phyloP scores from a whole-genome alignment of 805 yeast genomes.

The Myxozyma vanderwaltii region DNA sequence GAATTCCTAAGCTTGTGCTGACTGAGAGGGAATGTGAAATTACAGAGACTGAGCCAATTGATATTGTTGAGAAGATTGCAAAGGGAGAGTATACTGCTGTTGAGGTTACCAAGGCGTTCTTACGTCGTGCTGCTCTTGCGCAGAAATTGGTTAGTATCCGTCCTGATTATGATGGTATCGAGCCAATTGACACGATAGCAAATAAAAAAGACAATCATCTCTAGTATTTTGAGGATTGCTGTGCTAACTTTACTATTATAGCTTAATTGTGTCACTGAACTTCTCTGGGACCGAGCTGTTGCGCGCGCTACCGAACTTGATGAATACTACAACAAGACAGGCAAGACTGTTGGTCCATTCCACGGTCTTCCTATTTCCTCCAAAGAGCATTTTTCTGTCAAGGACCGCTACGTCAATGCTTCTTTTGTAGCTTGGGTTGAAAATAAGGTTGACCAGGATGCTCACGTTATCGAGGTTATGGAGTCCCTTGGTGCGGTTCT shows the following conservation, averaged over 20 bases:
- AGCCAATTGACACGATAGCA: neutral
- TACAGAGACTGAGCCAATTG: conserved; percentile 47
- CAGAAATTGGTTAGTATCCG: conserved; percentile 48
- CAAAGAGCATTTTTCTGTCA: conserved; percentile 63
- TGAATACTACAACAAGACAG: conserved; percentile 50
- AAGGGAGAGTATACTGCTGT: conserved; percentile 47
- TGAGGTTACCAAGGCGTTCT: conserved; percentile 51
- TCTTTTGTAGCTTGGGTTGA: conserved; percentile 58
- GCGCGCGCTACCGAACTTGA: conserved; percentile 53
- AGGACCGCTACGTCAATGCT: conserved; percentile 59
- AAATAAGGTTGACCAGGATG: conserved; percentile 51
- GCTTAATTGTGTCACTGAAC: conserved; percentile 51
- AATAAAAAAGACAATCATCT: neutral
- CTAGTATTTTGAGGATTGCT: neutral
- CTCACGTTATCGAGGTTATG: conserved; percentile 52
- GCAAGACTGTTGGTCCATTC: conserved; percentile 62
- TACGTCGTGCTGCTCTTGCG: conserved; percentile 52
- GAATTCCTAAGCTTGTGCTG: conserved; percentile 42
- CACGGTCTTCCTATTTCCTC: conserved; percentile 72
- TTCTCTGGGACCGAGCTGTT: conserved; percentile 53
- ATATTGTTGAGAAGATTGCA: conserved; percentile 45
- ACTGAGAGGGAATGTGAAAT: conserved; percentile 47
- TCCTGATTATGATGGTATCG: too few relatives aligned
- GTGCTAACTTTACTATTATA: neutral
- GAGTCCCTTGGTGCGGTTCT: conserved; percentile 60